Evolutionary conservation across 192 early-diverging fungal genomes (phyloP).

Genomic region (Thamnidium elegans): DNA sequence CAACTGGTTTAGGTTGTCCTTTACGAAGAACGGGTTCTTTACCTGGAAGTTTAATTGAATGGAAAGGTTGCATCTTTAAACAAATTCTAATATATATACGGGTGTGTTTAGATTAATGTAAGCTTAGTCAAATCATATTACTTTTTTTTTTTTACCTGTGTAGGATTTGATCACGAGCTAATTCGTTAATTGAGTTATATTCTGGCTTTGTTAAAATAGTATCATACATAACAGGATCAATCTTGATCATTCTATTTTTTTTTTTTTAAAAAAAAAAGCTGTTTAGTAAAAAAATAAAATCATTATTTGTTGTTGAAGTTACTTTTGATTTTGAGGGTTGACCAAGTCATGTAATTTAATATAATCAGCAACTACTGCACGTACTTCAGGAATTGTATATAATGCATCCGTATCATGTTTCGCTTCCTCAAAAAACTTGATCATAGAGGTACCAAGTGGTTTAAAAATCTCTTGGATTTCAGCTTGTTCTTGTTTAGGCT

Average conservation of each 20-base stretch:
- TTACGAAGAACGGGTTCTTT: slow-evolving; percentile 41
- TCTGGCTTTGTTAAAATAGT: slow-evolving; percentile 68
- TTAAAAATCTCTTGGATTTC: slow-evolving; percentile 53
- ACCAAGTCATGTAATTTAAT: slow-evolving; percentile 58
- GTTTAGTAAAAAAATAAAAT: neutral
- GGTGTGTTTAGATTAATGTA: neutral
- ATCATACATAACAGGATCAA: slow-evolving; percentile 66
- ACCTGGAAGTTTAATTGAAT: slow-evolving; percentile 47
- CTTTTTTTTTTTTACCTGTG: slow-evolving; percentile 22
- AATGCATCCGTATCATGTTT: slow-evolving; percentile 47
- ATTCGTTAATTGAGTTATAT: slow-evolving; percentile 48
- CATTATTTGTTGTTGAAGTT: neutral
- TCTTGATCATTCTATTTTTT: slow-evolving; percentile 59
- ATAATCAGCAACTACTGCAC: slow-evolving; percentile 58
- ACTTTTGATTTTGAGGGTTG: slow-evolving; percentile 49
- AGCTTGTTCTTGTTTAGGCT: slow-evolving; percentile 25
- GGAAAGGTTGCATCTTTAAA: slow-evolving; percentile 53
- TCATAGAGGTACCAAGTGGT: slow-evolving; percentile 41
- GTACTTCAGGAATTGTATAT: slow-evolving; percentile 60
- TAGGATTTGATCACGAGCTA: slow-evolving; percentile 58
- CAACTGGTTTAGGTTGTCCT: slow-evolving; percentile 26
- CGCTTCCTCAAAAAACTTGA: slow-evolving; percentile 52
- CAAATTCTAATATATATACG: slow-evolving; percentile 25
- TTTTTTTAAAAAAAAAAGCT: neutral
- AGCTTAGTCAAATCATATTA: no score